Base-by-base conservation (phyloP, 441 rosid species). In the Erysimum cheiri region DNA sequence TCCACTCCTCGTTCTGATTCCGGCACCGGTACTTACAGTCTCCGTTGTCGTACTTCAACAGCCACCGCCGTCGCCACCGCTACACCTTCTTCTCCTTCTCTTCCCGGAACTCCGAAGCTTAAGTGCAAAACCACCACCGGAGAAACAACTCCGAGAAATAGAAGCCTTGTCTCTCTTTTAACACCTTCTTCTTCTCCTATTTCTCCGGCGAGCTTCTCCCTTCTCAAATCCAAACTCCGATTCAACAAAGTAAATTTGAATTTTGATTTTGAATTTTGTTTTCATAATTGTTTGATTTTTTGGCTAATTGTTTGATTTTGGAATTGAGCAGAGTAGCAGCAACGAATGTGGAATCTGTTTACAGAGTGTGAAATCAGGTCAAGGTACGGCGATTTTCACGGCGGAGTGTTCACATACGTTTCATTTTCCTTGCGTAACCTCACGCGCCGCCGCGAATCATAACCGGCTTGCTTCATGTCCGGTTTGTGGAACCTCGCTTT, bases 381-480 rank as follows among this genome's bases (percentile, higher is more conserved):
- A 87, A 67, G 97, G 94, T 4, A 86, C 94, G 26, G 97, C 92
- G 14, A 85, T 90, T 67, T 87, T 90, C 82, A 93, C 96, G 12
- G 96, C 97, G 24, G 98, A 89, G 75, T 93, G 98, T 53, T 78
- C 85, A 5, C 97, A 92, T 63, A 66, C 83, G 53, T 93, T 93
- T 67, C 97, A 93, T 67, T 87, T 90, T 59, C 90, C 89, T 6
- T 93, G 98, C 76, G 60, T 90, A n/a, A 72, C 89, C 19, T 52
- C 87, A 26, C 89, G 82, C 59, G 70, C 82, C 36, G 46, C 77
- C 46, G 35, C 62, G 1, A 78, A 79, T 59, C 79, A 72, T 52
- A 82, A 78, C 68, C 59, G 67, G 41, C 41, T 73, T 2, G 33
- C 6, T 5, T 60, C 57, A 19, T 93, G 98, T 64, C 98, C 96